These are phyloP conservation scores for Paecilomyces sp. DNA, from an alignment of 2,329 filamentous ascomycete genomes.

Conservation along the genomic window DNA sequence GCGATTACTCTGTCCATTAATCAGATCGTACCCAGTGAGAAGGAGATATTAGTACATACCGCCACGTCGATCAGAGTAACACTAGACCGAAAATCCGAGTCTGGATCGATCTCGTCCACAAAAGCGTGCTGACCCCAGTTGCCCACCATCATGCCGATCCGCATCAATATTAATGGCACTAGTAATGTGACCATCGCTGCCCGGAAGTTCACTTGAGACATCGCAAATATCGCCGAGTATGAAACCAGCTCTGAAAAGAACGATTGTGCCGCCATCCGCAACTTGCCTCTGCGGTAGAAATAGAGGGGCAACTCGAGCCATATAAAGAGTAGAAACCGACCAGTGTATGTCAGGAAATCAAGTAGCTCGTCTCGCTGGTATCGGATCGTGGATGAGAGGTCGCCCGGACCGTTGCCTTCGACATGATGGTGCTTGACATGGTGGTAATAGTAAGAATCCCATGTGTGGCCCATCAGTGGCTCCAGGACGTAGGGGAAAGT, in stretches of 20 bases:
- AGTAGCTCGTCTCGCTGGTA: conserved; percentile 64
- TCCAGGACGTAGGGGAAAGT: conserved; percentile 67
- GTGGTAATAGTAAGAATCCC: conserved; percentile 80
- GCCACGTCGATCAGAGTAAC: conserved; percentile 73
- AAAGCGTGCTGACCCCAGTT: conserved; percentile 83
- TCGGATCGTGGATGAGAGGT: conserved; percentile 67
- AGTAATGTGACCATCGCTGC: conserved; percentile 60
- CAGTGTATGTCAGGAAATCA: conserved; percentile 65
- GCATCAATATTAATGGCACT: conserved; percentile 58
- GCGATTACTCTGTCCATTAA: conserved; percentile 61
- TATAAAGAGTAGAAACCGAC: conserved; percentile 64
- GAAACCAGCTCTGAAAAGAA: conserved; percentile 58
- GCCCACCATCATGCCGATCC: conserved; percentile 69
- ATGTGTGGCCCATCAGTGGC: conserved; percentile 74
- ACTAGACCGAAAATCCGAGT: conserved; percentile 71
- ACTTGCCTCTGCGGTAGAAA: conserved; percentile 59
- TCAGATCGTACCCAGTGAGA: conserved; percentile 3
- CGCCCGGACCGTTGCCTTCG: conserved; percentile 70
- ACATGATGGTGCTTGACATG: conserved; percentile 83
- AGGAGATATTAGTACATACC: conserved; percentile 40
- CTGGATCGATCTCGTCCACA: conserved; percentile 65
- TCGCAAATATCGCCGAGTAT: conserved; percentile 44
- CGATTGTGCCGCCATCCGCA: conserved; percentile 46
- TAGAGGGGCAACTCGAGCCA: conserved; percentile 72
- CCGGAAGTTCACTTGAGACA: conserved; percentile 41